A percentile compares a stretch with the other conserved stretches of the same genome.
Conservation (phyloP, 1,284 basidiomycete species). For the Ustilago crameri region DNA sequence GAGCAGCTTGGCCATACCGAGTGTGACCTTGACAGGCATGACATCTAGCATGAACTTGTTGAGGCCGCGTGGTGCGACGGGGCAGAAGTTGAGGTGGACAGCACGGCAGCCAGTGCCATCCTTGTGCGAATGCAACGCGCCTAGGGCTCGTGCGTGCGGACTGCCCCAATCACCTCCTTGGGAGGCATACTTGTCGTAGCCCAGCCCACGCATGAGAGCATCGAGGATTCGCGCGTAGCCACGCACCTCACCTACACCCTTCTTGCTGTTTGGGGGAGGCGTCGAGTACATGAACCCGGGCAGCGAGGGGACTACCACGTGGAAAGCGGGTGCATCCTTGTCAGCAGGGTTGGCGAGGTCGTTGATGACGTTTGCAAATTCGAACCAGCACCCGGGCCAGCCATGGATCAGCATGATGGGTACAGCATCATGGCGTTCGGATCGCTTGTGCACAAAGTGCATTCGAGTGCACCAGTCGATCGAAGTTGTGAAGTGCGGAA, state of each 20-base stretch:
- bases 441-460: slow-evolving; percentile 55
- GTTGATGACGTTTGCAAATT: slow-evolving; percentile 48
- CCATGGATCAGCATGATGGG: slow-evolving; percentile 63
- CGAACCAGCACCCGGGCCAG: slow-evolving; percentile 60
- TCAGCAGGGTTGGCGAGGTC: slow-evolving; percentile 40
- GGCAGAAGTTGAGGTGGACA: slow-evolving; percentile 62
- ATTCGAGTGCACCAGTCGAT: slow-evolving; percentile 58
- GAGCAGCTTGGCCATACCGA: slow-evolving; percentile 39
- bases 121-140: slow-evolving; percentile 37
- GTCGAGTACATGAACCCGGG: slow-evolving; percentile 59
- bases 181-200: slow-evolving; percentile 50
- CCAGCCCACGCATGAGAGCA: slow-evolving; percentile 57
- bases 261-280: slow-evolving; percentile 37
- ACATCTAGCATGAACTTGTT: slow-evolving; percentile 41
- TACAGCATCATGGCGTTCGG: slow-evolving; percentile 48
- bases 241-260: slow-evolving; percentile 37
- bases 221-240: slow-evolving; percentile 55
- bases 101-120: slow-evolving; percentile 56
- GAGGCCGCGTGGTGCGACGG: slow-evolving; percentile 40
- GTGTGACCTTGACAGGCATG: slow-evolving; percentile 33
- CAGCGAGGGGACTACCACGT: slow-evolving; percentile 61
- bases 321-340: slow-evolving; percentile 51
- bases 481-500: slow-evolving; percentile 55
- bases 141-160: slow-evolving; percentile 47
- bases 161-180: slow-evolving; percentile 64